These are phyloP conservation scores for Litsea cubeba DNA, from an alignment of 164 flowering plant species.

Conservation along the genomic window DNA sequence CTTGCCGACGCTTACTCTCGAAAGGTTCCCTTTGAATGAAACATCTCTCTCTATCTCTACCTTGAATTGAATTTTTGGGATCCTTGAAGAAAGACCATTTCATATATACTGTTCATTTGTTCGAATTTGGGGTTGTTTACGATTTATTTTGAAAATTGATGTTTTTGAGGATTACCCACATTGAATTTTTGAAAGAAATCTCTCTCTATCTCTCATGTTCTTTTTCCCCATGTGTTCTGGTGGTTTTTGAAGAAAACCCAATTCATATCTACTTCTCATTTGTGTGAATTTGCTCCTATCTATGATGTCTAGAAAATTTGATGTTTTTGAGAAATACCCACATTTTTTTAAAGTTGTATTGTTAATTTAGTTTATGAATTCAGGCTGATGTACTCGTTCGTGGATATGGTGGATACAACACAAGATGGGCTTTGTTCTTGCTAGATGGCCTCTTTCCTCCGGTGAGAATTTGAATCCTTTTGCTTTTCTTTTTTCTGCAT, in stretches of 20 bases:
- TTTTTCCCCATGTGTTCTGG: not conserved
- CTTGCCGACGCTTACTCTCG: slow-evolving; percentile 71
- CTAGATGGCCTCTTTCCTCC: slow-evolving; percentile 66
- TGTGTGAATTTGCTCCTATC: not conserved
- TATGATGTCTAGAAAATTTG: not conserved
- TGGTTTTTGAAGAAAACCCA: slow-evolving; percentile 4
- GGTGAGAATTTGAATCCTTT: slow-evolving; percentile 28
- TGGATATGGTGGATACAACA: slow-evolving; percentile 93
- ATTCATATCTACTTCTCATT: not conserved
- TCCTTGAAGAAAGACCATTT: not conserved
- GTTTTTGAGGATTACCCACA: no score
- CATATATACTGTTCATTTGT: not conserved
- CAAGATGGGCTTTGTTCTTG: slow-evolving; percentile 87
- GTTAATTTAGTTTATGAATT: slow-evolving; percentile 5
- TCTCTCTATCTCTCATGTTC: not conserved
- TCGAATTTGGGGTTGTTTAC: not conserved
- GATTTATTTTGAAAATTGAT: no score
- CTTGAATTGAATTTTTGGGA: not conserved
- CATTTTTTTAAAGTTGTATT: not conserved
- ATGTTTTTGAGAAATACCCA: not conserved
- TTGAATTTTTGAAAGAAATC: no score
- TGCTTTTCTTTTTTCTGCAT: not conserved
- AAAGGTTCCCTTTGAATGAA: slow-evolving; percentile 39
- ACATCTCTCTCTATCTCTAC: not conserved
- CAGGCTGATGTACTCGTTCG: slow-evolving; percentile 79